These are phyloP conservation scores for Oryza officinalis DNA, from an alignment of 176 grass and related monocot species.

Conservation along the genomic window DNA sequence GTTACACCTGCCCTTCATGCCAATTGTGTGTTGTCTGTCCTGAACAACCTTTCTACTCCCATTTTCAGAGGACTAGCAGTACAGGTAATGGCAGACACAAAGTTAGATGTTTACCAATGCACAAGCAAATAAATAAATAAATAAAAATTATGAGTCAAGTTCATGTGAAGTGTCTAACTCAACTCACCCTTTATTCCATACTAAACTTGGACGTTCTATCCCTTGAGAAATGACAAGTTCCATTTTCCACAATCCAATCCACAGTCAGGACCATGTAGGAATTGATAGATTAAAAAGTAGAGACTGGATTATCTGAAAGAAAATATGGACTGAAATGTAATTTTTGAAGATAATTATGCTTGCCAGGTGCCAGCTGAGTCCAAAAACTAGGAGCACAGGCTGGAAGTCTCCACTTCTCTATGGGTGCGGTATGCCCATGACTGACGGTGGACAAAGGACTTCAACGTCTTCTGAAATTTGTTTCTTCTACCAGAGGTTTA, in stretches of 20 bases:
- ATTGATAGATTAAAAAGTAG: not conserved
- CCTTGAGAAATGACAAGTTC: not conserved
- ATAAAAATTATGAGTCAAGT: not conserved
- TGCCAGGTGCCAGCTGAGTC: not conserved
- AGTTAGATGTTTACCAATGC: not conserved
- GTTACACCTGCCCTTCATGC: conserved; percentile 39
- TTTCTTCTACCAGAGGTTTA: not conserved
- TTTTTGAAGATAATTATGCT: not conserved
- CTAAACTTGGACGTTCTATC: not conserved
- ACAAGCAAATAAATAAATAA: not conserved
- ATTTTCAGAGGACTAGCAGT: not conserved
- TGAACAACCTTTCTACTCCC: conserved; percentile 10
- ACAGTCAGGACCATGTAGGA: not conserved
- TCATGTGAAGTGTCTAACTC: not conserved
- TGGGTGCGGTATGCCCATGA: not conserved
- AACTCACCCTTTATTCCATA: not conserved
- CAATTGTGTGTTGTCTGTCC: not conserved
- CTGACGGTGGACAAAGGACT: not conserved
- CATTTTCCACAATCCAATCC: not conserved
- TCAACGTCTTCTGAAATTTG: not conserved
- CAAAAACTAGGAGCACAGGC: not conserved
- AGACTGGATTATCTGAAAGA: not conserved
- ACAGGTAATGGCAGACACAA: not conserved
- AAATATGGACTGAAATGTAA: not conserved
- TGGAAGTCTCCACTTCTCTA: not conserved